Evolutionary conservation across 768 basidiomycete species (phyloP), one percentile per base, ranked within the genome.

Genomic region (Psilocybe cubensis): DNA sequence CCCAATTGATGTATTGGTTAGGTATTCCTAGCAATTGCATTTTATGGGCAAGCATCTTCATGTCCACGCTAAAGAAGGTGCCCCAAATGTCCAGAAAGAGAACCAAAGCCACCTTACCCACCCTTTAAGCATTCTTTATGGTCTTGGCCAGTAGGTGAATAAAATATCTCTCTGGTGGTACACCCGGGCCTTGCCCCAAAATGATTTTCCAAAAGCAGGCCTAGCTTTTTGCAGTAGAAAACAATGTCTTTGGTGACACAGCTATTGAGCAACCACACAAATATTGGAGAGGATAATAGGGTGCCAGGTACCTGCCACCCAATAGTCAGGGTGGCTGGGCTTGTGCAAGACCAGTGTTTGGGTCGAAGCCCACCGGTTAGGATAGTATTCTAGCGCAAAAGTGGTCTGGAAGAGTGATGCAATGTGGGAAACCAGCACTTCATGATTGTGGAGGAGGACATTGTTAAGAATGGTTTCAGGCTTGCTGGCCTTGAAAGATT

Each of bases 11-110:
- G 42, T 69, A 69, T 11, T 40, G 42, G 3, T 47, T 23, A 2
- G 77, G 72, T 0, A 77, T 66, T 0, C 72, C 20, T 0, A 62
- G 23, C 50, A 62, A 65, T 11, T 60, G 46, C 53, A 79, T 58
- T 49, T 76, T 71, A 55, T 75, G 70, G 0, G 72, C 31, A 0
- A 80, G 70, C 0, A 59, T 21, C 1, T 70, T 68, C 0, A 59
- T 68, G 7, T 71, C 72, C 0, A 70, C 71, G 56, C 72, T 79
- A 0, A 75, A 78, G 57, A 79, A 82, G 0, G 80, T 78, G 0
- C 72, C 78, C 61, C 78, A 64, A 1, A 82, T 70, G 56, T 82
- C 79, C 1, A 80, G 65, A 61, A 76, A 80, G 0, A 80, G 70
- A 0, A 69, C 66, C 1, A 68, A 69, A 0, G 63, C 75, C 0